These are phyloP conservation scores for Kodamaea neixiangensis DNA, from an alignment of 805 yeast genomes.

Conservation along the genomic window DNA sequence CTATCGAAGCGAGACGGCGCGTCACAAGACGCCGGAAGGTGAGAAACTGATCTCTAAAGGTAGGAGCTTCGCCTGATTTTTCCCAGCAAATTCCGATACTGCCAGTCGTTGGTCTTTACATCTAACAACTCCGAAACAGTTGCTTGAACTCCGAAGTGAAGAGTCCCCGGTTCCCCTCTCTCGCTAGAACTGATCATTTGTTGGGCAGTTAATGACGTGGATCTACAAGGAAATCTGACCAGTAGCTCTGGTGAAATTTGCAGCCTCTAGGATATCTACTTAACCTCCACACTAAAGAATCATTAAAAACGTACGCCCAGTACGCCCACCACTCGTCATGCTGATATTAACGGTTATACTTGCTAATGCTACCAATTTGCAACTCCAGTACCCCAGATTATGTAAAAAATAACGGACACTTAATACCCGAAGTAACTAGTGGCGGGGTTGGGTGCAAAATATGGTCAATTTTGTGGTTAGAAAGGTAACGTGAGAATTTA, in stretches of 20 bases:
- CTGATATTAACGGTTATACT: not conserved
- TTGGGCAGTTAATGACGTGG: not conserved
- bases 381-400: not conserved
- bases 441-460: not conserved
- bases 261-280: not conserved
- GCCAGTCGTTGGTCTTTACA: no score
- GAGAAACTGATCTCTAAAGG: not conserved
- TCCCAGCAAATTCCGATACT: no score
- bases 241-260: not conserved
- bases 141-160: not conserved
- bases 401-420: not conserved
- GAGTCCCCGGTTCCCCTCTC: not conserved
- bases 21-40: not conserved
- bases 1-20: not conserved
- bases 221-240: not conserved
- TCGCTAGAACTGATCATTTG: not conserved
- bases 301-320: not conserved
- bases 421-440: not conserved
- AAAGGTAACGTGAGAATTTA: not conserved
- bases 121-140: not conserved
- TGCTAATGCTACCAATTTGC: not conserved
- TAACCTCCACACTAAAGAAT: not conserved
- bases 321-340: not conserved
- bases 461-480: not conserved
- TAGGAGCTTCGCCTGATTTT: not conserved